Conservation (phyloP, 495 filamentous ascomycete species). For the Apodospora peruviana region DNA sequence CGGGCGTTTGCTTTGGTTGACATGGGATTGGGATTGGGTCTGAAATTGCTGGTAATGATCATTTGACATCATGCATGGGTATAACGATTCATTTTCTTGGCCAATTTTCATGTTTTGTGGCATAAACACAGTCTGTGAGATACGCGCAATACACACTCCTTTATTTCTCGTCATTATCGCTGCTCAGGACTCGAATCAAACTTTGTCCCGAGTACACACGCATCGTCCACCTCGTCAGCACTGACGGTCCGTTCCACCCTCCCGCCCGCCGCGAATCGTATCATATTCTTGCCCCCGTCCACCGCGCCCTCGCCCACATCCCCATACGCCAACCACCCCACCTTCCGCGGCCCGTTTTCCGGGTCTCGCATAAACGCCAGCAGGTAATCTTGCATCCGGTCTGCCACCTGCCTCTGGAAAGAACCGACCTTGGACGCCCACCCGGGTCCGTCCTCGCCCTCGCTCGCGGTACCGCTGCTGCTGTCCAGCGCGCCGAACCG, state of each 20-base stretch:
- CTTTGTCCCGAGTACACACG: slow-evolving; percentile 11
- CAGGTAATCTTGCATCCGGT: slow-evolving; percentile 39
- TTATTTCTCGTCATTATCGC: too few relatives aligned
- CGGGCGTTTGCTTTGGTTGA: not conserved
- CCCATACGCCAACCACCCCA: slow-evolving; percentile 15
- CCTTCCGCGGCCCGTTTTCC: slow-evolving; percentile 22
- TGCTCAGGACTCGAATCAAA: slow-evolving; percentile 12
- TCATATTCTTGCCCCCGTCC: slow-evolving; percentile 8
- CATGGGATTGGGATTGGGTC: not conserved
- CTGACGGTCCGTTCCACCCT: slow-evolving; percentile 9
- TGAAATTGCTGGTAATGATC: too few relatives aligned
- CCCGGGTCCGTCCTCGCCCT: not conserved
- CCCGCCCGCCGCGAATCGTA: slow-evolving; percentile 10
- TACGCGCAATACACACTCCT: too few relatives aligned
- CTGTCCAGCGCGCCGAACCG: not conserved
- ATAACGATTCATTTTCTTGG: too few relatives aligned
- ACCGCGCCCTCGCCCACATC: not conserved
- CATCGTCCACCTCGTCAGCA: slow-evolving; percentile 15
- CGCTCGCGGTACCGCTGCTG: not conserved
- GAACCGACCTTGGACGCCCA: slow-evolving; percentile 18
- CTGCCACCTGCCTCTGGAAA: slow-evolving; percentile 29
- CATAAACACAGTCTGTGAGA: too few relatives aligned
- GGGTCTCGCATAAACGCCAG: slow-evolving; percentile 41
- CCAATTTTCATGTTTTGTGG: too few relatives aligned
- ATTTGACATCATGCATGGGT: too few relatives aligned